Percentiles rank a stretch among this genome's conserved stretches.
These are phyloP conservation scores for Stevia rebaudiana DNA, from an alignment of 140 eudicot species.

Conservation along the genomic window DNA sequence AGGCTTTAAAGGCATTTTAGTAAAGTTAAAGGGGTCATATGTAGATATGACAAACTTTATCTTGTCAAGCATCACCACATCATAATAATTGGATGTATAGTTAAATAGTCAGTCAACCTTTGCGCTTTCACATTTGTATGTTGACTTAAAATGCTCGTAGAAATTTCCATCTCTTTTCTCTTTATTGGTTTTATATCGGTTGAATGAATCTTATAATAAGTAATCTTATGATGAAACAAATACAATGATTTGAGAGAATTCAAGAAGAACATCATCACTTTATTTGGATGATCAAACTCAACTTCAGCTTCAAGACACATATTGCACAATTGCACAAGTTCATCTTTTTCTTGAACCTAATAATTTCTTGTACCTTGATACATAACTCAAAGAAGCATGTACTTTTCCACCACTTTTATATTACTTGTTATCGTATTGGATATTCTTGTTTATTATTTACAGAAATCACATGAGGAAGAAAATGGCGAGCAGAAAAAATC, in stretches of 20 bases:
- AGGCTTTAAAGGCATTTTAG: neutral
- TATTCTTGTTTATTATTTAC: constrained; percentile 16
- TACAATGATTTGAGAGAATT: neutral
- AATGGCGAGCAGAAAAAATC: constrained; percentile 3
- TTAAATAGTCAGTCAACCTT: neutral
- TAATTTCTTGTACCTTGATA: neutral
- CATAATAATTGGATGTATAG: neutral
- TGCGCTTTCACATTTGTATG: neutral
- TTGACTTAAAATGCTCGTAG: neutral
- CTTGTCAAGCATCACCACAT: neutral
- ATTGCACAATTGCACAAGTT: neutral
- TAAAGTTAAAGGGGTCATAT: neutral
- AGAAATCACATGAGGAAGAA: constrained; percentile 16
- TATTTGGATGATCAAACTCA: neutral
- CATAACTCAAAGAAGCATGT: constrained; percentile 20
- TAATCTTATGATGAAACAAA: constrained; percentile 5
- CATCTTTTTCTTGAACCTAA: neutral
- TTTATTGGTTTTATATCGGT: neutral
- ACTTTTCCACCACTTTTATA: constrained; percentile 24
- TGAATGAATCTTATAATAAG: too few species aligned
- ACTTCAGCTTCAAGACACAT: neutral
- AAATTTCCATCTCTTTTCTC: neutral
- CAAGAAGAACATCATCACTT: neutral
- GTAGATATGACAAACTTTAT: neutral
- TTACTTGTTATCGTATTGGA: constrained; percentile 18